Evolutionary conservation across 2,329 filamentous ascomycete genomes (phyloP).

Genomic region (Paraphaeosphaeria sporulosa): DNA sequence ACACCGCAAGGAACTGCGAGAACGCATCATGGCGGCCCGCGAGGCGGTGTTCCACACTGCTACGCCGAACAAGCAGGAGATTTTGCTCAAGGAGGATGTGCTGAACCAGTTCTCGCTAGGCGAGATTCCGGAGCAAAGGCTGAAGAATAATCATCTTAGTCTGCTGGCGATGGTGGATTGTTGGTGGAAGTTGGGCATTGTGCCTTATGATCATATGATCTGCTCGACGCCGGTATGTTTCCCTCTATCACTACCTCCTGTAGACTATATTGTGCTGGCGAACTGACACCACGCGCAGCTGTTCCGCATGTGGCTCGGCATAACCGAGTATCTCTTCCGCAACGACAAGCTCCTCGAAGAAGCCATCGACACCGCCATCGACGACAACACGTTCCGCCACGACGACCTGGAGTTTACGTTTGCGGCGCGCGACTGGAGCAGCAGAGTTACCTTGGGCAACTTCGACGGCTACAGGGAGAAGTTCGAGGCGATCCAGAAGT

Average conservation of each 20-base stretch:
- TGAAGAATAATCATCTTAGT: constrained; percentile 92
- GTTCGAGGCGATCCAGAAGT: constrained; percentile 87
- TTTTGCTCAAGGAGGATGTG: constrained; percentile 80
- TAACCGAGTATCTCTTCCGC: constrained; percentile 95
- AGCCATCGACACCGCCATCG: constrained; percentile 82
- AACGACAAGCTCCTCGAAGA: constrained; percentile 82
- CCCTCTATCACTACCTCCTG: background rate
- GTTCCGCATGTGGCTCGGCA: constrained; percentile 94
- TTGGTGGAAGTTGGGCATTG: constrained; percentile 92
- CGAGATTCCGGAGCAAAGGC: constrained; percentile 68
- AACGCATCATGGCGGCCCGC: constrained; percentile 81
- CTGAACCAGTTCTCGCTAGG: constrained; percentile 90
- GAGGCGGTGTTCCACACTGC: constrained; percentile 61
- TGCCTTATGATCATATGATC: constrained; percentile 99
- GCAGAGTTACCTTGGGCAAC: constrained; percentile 88
- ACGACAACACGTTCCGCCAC: constrained; percentile 90
- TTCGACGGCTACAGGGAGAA: constrained; percentile 93
- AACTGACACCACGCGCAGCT: constrained; percentile 57
- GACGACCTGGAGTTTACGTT: constrained; percentile 99
- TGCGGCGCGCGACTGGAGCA: constrained; percentile 93
- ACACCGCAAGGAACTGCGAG: constrained; percentile 74
- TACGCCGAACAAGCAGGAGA: constrained; percentile 59
- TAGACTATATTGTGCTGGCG: background rate
- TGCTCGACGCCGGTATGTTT: constrained; percentile 83
- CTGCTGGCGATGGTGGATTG: constrained; percentile 97